phyloP scores from a whole-genome alignment of 352 stramenopile genomes.

The Phytophthora pisi region DNA sequence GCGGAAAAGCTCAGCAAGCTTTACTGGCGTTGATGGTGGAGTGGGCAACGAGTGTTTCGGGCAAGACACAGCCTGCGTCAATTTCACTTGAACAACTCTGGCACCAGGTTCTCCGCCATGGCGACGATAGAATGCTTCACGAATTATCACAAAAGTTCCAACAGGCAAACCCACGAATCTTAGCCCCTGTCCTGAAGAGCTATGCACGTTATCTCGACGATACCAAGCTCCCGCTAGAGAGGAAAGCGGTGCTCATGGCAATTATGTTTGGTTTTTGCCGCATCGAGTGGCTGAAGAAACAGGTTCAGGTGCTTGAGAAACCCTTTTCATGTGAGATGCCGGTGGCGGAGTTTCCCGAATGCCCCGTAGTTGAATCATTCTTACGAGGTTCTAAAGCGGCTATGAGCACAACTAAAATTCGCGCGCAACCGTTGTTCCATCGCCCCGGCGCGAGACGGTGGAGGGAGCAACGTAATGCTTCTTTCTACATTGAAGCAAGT shows the following conservation, averaged over 20 bases:
- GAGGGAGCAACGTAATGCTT: neutral
- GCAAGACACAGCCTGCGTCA: neutral
- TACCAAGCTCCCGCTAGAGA: neutral
- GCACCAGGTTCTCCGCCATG: neutral
- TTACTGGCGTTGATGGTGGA: neutral
- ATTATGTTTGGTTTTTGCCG: neutral
- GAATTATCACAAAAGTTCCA: neutral
- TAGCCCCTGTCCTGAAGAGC: neutral
- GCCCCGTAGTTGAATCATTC: slow-evolving; percentile 8
- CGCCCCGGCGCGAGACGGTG: neutral
- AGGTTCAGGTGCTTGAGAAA: slow-evolving; percentile 15
- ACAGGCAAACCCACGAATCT: neutral
- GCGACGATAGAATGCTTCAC: neutral
- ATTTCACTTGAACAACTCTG: neutral
- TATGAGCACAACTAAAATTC: neutral
- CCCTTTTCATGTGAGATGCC: slow-evolving; percentile 29
- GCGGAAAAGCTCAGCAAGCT: neutral
- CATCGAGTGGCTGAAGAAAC: slow-evolving; percentile 18
- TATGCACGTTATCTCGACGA: neutral
- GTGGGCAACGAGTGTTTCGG: neutral
- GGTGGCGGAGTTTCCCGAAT: slow-evolving; percentile 5
- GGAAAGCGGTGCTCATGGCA: neutral
- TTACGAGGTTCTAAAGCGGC: slow-evolving; percentile 3
- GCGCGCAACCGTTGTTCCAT: neutral
- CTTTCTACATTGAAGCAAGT: neutral